phyloP scores from a whole-genome alignment of 352 stramenopile genomes.

The Phytophthora nicotianae region DNA sequence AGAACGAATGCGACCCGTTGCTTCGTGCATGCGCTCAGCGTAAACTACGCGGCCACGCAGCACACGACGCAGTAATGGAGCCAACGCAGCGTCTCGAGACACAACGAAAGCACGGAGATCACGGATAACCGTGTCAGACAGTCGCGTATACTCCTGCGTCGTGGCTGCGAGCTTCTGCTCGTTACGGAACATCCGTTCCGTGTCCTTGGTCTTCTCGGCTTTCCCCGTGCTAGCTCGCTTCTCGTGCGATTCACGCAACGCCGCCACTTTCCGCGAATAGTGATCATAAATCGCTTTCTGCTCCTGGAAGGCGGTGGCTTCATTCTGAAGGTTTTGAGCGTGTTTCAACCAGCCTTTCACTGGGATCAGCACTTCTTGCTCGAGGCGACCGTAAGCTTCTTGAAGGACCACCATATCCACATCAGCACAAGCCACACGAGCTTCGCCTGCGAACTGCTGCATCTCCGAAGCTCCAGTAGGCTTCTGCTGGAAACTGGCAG shows the following conservation, averaged over 20 bases:
- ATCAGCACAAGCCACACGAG: conserved; percentile 63
- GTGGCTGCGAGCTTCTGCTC: conserved; percentile 76
- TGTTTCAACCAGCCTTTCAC: conserved; percentile 62
- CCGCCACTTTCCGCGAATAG: conserved; percentile 78
- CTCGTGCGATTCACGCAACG: conserved; percentile 65
- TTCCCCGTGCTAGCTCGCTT: conserved; percentile 59
- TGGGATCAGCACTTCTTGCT: conserved; percentile 67
- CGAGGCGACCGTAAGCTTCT: conserved; percentile 54
- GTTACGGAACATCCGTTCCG: conserved; percentile 83
- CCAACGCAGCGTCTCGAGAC: conserved; percentile 62
- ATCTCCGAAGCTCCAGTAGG: conserved; percentile 57
- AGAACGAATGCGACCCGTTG: conserved; percentile 57
- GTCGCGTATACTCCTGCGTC: conserved; percentile 71
- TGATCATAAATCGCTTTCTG: conserved; percentile 80
- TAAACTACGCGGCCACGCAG: conserved; percentile 73
- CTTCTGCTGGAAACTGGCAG: conserved; percentile 29
- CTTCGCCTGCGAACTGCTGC: conserved; percentile 61
- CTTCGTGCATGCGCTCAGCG: conserved; percentile 54
- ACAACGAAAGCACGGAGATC: conserved; percentile 68
- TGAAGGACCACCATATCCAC: conserved; percentile 65
- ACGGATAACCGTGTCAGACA: conserved; percentile 62
- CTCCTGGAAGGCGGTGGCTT: conserved; percentile 58
- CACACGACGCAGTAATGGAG: conserved; percentile 66
- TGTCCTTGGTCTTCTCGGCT: conserved; percentile 72
- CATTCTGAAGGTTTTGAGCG: conserved; percentile 46